phyloP scores from a whole-genome alignment of 805 yeast genomes.

The Torulaspora microellipsoides region DNA sequence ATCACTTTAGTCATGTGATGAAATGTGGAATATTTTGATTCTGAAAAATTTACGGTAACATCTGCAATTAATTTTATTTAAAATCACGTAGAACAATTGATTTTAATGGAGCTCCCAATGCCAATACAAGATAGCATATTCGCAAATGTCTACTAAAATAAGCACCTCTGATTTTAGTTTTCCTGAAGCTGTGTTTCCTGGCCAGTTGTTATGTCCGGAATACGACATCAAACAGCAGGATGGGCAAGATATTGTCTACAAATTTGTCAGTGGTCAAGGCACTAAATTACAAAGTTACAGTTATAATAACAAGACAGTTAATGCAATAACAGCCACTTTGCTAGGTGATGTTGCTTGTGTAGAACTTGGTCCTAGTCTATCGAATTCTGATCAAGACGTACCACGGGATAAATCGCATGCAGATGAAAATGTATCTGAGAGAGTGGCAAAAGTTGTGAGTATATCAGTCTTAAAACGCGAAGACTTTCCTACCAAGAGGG shows the following conservation, averaged over 20 bases:
- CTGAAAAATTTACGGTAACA: too few relatives aligned
- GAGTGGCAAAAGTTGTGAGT: constrained; percentile 19
- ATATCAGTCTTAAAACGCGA: constrained; percentile 31
- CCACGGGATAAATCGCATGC: constrained; percentile 9
- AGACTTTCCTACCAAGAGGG: constrained; percentile 11
- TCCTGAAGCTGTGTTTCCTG: constrained; percentile 64
- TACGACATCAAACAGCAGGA: constrained; percentile 37
- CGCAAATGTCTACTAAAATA: too few relatives aligned
- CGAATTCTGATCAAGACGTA: constrained; percentile 12
- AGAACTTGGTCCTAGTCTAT: constrained; percentile 16
- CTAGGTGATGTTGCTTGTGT: constrained; percentile 50
- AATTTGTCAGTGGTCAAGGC: constrained; percentile 63
- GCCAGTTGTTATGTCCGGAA: constrained; percentile 68
- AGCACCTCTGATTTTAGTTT: neutral
- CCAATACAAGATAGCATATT: too few relatives aligned
- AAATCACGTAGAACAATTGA: too few relatives aligned
- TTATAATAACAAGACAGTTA: constrained; percentile 37
- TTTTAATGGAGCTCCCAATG: too few relatives aligned
- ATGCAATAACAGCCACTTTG: constrained; percentile 52
- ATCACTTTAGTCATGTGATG: too few relatives aligned
- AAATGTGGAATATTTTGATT: too few relatives aligned
- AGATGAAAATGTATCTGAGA: constrained; percentile 11
- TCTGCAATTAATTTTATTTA: too few relatives aligned
- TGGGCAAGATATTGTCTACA: constrained; percentile 33
- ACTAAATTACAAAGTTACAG: constrained; percentile 47